Evolutionary conservation across 2,329 filamentous ascomycete species (phyloP).

Genomic region (Echinosphaeria canescens): DNA sequence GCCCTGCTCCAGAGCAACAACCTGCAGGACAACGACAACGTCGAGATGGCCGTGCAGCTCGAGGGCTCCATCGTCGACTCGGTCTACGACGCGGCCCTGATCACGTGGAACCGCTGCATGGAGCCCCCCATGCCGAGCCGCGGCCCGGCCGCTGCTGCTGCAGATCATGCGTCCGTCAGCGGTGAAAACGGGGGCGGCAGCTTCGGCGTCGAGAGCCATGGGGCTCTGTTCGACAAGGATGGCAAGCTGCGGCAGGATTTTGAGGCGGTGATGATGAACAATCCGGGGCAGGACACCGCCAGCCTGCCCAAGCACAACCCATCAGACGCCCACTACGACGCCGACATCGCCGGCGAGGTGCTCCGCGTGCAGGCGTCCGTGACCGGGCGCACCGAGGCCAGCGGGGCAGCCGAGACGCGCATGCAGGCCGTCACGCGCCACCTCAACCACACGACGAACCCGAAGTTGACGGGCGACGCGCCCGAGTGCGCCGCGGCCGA

Average conservation of each 20-base stretch:
- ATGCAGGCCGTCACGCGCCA: slow-evolving; percentile 39
- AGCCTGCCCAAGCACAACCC: slow-evolving; percentile 30
- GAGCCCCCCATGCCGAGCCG: slow-evolving; percentile 35
- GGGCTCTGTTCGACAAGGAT: slow-evolving; percentile 8
- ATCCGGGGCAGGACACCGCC: slow-evolving; percentile 3
- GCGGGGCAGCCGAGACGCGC: slow-evolving; percentile 10
- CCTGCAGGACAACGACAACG: slow-evolving; percentile 56
- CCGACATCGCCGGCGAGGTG: slow-evolving; percentile 35
- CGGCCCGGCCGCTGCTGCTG: slow-evolving; percentile 20
- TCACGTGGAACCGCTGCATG: slow-evolving; percentile 47
- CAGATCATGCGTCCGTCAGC: no score
- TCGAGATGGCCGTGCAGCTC: slow-evolving; percentile 62
- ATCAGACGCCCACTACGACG: slow-evolving; percentile 41
- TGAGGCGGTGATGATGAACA: not conserved
- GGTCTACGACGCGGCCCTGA: slow-evolving; percentile 50
- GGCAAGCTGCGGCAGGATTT: no score
- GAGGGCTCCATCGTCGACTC: slow-evolving; percentile 60
- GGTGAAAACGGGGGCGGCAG: slow-evolving; percentile 9
- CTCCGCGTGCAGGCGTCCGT: slow-evolving; percentile 35
- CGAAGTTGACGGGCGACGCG: slow-evolving; percentile 24
- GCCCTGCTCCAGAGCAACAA: slow-evolving; percentile 60
- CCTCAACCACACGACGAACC: slow-evolving; percentile 39
- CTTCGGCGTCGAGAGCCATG: slow-evolving; percentile 7
- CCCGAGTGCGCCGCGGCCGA: slow-evolving; percentile 27
- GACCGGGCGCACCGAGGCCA: slow-evolving; percentile 22